Evolutionary conservation across 2,329 filamentous ascomycete species (phyloP), one percentile per base, ranked within the genome.

Genomic region (Sclerotinia glacialis): DNA sequence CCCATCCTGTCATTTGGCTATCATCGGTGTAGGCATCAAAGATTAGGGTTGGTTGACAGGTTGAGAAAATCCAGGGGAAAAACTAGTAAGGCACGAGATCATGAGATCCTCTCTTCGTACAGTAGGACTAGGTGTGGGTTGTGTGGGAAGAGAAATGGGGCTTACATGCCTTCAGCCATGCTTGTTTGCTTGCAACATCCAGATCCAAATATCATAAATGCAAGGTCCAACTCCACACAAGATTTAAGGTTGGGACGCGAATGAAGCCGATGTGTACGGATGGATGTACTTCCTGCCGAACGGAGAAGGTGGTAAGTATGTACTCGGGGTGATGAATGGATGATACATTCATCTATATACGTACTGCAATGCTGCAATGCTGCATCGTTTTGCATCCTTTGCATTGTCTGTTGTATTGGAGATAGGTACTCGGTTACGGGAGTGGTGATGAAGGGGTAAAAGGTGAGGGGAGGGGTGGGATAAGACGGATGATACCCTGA

Each of bases 81-180:
- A 56, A 56, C 61, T 64, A 56, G 49, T 40, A 64, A 58, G 61
- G 61, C 61, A 64, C 50, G 61, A 58, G 61, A 64, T 56, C 61
- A 46, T 34, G 49, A 56, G 37, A 31, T 26, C 12, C 18, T 64
- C 40, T 55, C 37, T 47, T 54, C 14, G 44, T 60, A 47, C 56
- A 47, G 50, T 53, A 34, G 6, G 31, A 31, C 16, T 16, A 21
- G 42, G 26, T 47, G 52, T 46, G 56, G 23, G 40, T 14, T 31
- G 56, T 7, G 40, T 28, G 40, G 26, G 11, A 47, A 60, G 56
- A 28, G 18, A 37, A 18, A 60, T 23, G n/a, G 56, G 28, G 42
- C 56, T 31, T 59, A 46, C 55, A n/a, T 28, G 50, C 56, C 46
- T 31, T 46, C 42, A 31, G 47, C 21, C 26, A 46, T 47, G 28